Evolutionary conservation across 257 asterid genomes (phyloP).

Genomic region (Scutellaria galericulata): DNA sequence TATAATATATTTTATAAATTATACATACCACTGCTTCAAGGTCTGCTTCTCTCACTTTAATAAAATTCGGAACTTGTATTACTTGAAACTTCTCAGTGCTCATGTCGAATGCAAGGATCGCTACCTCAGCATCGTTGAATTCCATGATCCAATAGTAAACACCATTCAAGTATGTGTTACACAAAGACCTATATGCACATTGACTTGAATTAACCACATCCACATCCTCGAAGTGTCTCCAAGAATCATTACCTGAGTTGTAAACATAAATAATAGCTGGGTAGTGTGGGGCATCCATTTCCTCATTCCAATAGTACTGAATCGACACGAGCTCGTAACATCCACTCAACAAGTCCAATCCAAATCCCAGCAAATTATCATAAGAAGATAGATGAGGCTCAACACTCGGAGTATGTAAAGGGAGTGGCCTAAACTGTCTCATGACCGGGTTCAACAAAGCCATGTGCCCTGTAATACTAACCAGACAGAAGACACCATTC

Average conservation of each 20-base stretch:
- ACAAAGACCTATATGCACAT: conserved; percentile 33
- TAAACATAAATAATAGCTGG: conserved; percentile 44
- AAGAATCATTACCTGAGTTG: conserved; percentile 45
- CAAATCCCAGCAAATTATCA: conserved; percentile 48
- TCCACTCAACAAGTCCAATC: conserved; percentile 43
- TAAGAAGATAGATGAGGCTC: conserved; percentile 32
- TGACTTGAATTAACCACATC: conserved; percentile 37
- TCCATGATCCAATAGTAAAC: conserved; percentile 53
- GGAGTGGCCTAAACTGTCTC: conserved; percentile 51
- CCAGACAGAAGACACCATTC: conserved; percentile 48
- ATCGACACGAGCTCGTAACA: conserved; percentile 49
- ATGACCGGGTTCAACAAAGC: conserved; percentile 52
- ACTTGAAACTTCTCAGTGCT: conserved; percentile 40
- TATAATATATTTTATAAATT: no score
- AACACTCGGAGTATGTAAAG: conserved; percentile 28
- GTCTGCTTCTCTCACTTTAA: conserved; percentile 38
- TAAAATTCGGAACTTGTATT: conserved; percentile 39
- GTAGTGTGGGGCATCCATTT: conserved; percentile 30
- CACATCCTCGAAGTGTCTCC: conserved; percentile 48
- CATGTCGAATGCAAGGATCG: conserved; percentile 49
- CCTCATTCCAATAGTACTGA: conserved; percentile 40
- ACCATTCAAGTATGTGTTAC: conserved; percentile 52
- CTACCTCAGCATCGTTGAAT: conserved; percentile 26
- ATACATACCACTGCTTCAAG: conserved; percentile 32
- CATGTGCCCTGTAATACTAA: conserved; percentile 27